Base-by-base conservation (phyloP, 345 rosid species). In the Ceriops tagal region DNA sequence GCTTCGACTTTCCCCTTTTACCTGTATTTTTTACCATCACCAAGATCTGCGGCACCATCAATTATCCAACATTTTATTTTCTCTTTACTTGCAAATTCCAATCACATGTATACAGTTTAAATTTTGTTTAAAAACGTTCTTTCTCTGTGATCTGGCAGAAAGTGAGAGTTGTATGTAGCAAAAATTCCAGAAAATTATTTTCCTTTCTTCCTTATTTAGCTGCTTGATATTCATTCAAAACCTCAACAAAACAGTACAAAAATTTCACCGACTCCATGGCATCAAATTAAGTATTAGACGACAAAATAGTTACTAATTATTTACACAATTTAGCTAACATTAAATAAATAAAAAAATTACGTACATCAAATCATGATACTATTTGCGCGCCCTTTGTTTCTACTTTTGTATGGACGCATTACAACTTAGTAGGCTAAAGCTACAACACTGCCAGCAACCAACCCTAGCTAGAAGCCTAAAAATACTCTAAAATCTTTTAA, bases 311-410 rank as follows among this genome's bases (percentile, higher is more conserved):
- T 43, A 43, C 19, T 43, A 11, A 43, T 43, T 43, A 15, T 43
- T 43, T 11, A 43, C 49, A 43, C 13, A 43, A 13, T 11, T 43
- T 43, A 30, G 70, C 68, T 28, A 46, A 76, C 67, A 58, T 61
- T 69, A 64, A 69, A 72, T 73, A 34, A 31, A 61, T 13, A 30
- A 43, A 21, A 6, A 8, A 7, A 35, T 67, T 53, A 60, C 19
- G 47, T 75, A 60, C 19, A 56, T 75, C 75, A 65, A 66, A 76
- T 71, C 64, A 43, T 0, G 20, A 58, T 49, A 69, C 66, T 70
- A 53, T 65, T 59, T 56, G 52, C n/a, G 62, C 62, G 74, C 59
- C 70, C 64, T 56, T 62, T 68, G 73, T 65, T 70, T 67, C 71
- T 37, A 49, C 26, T 55, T 61, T 61, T 64, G 67, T 75, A 37